Evolutionary conservation across 345 rosid species (phyloP), one percentile per base, ranked within the genome.

Genomic region (Atalantia buxifolia): DNA sequence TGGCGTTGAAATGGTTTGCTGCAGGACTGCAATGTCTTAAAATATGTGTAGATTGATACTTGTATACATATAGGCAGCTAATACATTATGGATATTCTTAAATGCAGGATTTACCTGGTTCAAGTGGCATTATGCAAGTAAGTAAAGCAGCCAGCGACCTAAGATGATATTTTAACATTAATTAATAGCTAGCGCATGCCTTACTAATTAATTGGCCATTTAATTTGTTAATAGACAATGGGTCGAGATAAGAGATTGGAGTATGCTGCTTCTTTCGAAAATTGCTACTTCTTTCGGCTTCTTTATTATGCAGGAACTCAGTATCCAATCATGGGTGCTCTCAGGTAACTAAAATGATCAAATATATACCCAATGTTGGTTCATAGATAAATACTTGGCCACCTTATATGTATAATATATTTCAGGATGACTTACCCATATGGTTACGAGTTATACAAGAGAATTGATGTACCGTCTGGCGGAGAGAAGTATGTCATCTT

Each of bases 51-150:
- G 50, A 12, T 42, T 10, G 56, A 50, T 73, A 7, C 48, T 63
- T 3, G 50, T 42, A 42, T 45, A 45, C 14, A 45, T 77, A 21
- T 68, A 10, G 27, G 2, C 78, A 24, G 27, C 72, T 75, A 63
- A 76, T 42, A 31, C 63, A 66, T 56, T 71, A 30, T 9, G 9
- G 60, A 22, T 56, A 50, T 75, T 33, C 68, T 74, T n/a, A 55
- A 56, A 59, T 78, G 76, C 94, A 92, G 98, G 97, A 94, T 84
- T 85, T 94, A 76, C 97, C 98, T 4, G 89, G 86, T 81, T 92
- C 98, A 75, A 94, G 95, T 82, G 98, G 98, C 71, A 80, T 94
- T 78, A 94, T 94, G 99, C 99, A 95, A 87, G 99, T 95, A 89
- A 89, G 95, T 81, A 76, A 9, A 67, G 28, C 66, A 22, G 57